Conservation (phyloP, 2,329 filamentous ascomycete genomes). For the Sporothrix humicola region DNA sequence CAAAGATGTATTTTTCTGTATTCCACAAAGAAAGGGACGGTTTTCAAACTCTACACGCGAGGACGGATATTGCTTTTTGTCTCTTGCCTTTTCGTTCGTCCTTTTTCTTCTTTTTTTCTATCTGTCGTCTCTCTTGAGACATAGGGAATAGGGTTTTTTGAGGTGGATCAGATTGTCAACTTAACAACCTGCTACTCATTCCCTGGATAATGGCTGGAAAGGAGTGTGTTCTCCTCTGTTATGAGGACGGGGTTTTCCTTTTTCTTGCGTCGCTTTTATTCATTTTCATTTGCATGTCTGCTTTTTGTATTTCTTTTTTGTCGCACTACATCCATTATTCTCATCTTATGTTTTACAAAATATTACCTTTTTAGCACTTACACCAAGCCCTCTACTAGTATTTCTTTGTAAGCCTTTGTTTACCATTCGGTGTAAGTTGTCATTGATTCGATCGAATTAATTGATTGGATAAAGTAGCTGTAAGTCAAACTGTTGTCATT, state of each 20-base stretch:
- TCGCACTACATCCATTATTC: conserved; percentile 23
- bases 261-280: conserved; percentile 8
- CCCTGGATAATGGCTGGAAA: conserved; percentile 27
- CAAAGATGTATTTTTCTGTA: conserved; percentile 27
- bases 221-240: conserved; percentile 11
- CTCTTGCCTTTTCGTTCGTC: background rate
- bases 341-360: conserved; percentile 29
- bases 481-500: no score
- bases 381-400: background rate
- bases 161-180: background rate
- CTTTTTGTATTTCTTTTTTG: background rate
- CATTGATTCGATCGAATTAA: no score
- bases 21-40: conserved; percentile 21
- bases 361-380: conserved; percentile 8
- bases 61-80: conserved; percentile 2
- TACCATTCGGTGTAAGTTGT: no score
- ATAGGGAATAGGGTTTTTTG: background rate
- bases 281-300: background rate
- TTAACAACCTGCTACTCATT: background rate
- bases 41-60: background rate
- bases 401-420: background rate
- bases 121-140: conserved; percentile 2
- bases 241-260: conserved; percentile 14
- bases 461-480: no score
- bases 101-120: background rate